Conservation (phyloP, 495 filamentous ascomycete species). For the Podospora bellae-mahoneyi region DNA sequence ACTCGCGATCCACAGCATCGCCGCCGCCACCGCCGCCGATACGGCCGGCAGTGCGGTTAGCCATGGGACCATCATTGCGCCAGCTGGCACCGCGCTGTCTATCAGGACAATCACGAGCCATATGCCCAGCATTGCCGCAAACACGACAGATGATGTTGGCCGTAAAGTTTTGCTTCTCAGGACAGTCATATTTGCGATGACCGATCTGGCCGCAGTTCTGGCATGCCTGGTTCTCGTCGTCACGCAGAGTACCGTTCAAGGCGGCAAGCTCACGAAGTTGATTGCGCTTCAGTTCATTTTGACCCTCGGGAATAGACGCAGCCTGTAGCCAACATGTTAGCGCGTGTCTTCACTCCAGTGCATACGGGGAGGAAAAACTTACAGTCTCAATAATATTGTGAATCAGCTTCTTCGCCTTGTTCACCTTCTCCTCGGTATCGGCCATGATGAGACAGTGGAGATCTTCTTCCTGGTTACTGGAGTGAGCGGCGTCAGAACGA, state of each 20-base stretch:
- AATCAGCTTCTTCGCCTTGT: slow-evolving; percentile 94
- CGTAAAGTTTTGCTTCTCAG: slow-evolving; percentile 95
- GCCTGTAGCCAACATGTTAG: slow-evolving; percentile 56
- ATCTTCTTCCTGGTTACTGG: slow-evolving; percentile 99
- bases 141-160: slow-evolving; percentile 99
- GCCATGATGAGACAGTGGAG: slow-evolving; percentile 99
- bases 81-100: slow-evolving; percentile 84
- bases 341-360: not conserved
- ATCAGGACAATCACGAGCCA: slow-evolving; percentile 69
- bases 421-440: slow-evolving; percentile 96
- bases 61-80: slow-evolving; percentile 63
- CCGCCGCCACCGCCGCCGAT: slow-evolving; percentile 59
- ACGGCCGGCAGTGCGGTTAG: slow-evolving; percentile 52
- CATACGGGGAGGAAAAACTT: slow-evolving; percentile 39
- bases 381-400: slow-evolving; percentile 98
- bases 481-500: slow-evolving; percentile 95
- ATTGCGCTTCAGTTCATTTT: slow-evolving; percentile 97
- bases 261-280: slow-evolving; percentile 96
- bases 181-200: slow-evolving; percentile 98
- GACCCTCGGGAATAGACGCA: slow-evolving; percentile 95
- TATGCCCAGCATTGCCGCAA: slow-evolving; percentile 62
- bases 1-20: slow-evolving; percentile 88
- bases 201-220: slow-evolving; percentile 99
- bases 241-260: slow-evolving; percentile 94
- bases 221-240: slow-evolving; percentile 98